These are phyloP conservation scores for Heritiera fomes DNA, from an alignment of 345 rosid genomes.

Conservation along the genomic window DNA sequence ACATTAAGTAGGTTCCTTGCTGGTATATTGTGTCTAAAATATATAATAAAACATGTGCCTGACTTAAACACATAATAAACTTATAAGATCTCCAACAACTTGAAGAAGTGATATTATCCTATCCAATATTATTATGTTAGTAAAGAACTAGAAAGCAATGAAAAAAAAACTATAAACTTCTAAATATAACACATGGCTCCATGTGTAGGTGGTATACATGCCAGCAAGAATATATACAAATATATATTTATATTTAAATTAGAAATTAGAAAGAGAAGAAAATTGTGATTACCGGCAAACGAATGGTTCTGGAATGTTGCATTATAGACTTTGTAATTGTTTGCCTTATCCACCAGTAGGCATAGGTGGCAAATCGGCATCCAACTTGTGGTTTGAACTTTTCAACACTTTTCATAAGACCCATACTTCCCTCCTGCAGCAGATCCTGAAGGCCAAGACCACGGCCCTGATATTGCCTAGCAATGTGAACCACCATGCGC, in stretches of 20 bases:
- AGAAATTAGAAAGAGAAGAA: slow-evolving; percentile 11
- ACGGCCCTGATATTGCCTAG: slow-evolving; percentile 75
- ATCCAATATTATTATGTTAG: not conserved
- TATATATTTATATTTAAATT: not conserved
- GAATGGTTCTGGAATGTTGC: slow-evolving; percentile 76
- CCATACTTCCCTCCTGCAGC: slow-evolving; percentile 90
- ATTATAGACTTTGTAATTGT: slow-evolving; percentile 70
- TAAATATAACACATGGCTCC: not conserved
- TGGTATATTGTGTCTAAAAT: not conserved
- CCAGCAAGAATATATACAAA: not conserved
- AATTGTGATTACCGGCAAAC: slow-evolving; percentile 66
- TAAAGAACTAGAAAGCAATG: not conserved
- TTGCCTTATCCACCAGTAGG: slow-evolving; percentile 95
- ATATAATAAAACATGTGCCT: not conserved
- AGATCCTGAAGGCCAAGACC: slow-evolving; percentile 84
- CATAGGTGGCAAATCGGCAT: slow-evolving; percentile 81
- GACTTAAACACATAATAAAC: not conserved
- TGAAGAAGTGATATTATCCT: not conserved
- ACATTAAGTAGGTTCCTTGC: slow-evolving; percentile 22
- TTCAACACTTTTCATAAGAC: slow-evolving; percentile 85
- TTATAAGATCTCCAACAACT: not conserved
- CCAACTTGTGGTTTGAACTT: slow-evolving; percentile 84
- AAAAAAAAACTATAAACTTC: not conserved
- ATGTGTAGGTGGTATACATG: not conserved
- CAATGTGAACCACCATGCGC: slow-evolving; percentile 83